Conservation (phyloP, 805 yeast species). For the Suhomyces pyralidae region DNA sequence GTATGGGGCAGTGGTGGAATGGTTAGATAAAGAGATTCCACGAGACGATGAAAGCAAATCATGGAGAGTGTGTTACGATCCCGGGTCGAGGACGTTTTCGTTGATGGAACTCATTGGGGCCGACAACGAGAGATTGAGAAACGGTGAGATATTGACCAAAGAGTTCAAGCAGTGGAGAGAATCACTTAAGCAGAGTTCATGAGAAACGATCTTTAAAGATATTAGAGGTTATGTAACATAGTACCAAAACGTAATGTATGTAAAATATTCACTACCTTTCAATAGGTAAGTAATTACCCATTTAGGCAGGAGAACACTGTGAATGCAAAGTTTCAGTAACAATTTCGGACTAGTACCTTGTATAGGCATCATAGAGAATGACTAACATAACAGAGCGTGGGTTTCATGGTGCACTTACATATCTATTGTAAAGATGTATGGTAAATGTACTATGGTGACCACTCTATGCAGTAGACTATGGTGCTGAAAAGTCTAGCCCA, state of each 20-base stretch:
- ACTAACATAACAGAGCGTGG: too few relatives aligned
- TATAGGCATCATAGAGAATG: too few relatives aligned
- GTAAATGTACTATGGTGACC: too few relatives aligned
- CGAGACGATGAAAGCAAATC: constrained; percentile 48
- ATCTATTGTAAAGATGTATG: too few relatives aligned
- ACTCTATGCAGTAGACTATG: too few relatives aligned
- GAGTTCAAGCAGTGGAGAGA: constrained; percentile 38
- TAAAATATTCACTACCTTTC: too few relatives aligned
- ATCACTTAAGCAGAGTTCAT: not conserved
- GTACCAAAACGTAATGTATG: too few relatives aligned
- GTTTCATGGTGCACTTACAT: too few relatives aligned
- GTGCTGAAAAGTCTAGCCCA: not conserved
- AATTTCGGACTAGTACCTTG: too few relatives aligned
- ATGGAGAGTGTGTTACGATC: constrained; percentile 56
- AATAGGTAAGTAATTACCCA: not conserved
- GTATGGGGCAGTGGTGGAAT: constrained; percentile 80
- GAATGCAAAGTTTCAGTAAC: too few relatives aligned
- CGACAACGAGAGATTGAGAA: constrained; percentile 19
- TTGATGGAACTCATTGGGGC: constrained; percentile 45
- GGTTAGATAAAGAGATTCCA: constrained; percentile 59
- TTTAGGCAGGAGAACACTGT: too few relatives aligned
- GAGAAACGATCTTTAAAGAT: not conserved
- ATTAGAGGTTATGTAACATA: not conserved
- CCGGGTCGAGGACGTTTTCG: constrained; percentile 50
- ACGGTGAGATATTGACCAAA: constrained; percentile 17